phyloP scores from a whole-genome alignment of 441 rosid genomes.

The Euphorbia corollata region DNA sequence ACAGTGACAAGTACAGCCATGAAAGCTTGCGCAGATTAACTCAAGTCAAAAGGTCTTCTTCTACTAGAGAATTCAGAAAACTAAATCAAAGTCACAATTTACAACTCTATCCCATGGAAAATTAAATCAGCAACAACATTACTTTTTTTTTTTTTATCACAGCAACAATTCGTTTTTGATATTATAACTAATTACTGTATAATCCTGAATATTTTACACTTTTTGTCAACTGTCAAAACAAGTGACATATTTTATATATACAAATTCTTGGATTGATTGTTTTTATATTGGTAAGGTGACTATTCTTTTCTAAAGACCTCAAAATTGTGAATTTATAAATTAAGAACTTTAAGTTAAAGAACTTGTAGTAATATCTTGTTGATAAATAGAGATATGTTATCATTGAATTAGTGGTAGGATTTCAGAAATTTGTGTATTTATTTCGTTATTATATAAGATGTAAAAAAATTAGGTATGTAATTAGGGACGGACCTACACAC shows the following conservation, averaged over 20 bases:
- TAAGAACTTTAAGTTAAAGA: no score
- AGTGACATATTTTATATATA: not conserved
- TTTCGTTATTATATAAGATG: no score
- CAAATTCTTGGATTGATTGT: not conserved
- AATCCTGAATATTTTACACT: not conserved
- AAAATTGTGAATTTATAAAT: no score
- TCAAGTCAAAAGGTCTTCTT: conserved; percentile 39
- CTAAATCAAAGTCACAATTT: conserved; percentile 28
- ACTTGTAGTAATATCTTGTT: no score
- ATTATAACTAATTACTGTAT: not conserved
- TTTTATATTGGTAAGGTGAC: no score
- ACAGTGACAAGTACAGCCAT: conserved; percentile 19
- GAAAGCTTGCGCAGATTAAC: conserved; percentile 29
- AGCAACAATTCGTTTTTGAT: not conserved
- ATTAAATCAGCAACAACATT: conserved; percentile 12
- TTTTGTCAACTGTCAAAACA: not conserved
- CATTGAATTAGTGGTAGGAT: no score
- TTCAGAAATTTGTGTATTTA: no score
- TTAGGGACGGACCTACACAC: no score
- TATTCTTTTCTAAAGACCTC: no score
- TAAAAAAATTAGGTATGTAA: no score
- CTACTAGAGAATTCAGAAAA: conserved; percentile 40
- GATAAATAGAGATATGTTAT: no score
- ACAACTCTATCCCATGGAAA: conserved; percentile 27
- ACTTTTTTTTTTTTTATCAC: not conserved